Base-by-base conservation (phyloP, 2,329 filamentous ascomycete genomes). In the Beauveria brongniartii region DNA sequence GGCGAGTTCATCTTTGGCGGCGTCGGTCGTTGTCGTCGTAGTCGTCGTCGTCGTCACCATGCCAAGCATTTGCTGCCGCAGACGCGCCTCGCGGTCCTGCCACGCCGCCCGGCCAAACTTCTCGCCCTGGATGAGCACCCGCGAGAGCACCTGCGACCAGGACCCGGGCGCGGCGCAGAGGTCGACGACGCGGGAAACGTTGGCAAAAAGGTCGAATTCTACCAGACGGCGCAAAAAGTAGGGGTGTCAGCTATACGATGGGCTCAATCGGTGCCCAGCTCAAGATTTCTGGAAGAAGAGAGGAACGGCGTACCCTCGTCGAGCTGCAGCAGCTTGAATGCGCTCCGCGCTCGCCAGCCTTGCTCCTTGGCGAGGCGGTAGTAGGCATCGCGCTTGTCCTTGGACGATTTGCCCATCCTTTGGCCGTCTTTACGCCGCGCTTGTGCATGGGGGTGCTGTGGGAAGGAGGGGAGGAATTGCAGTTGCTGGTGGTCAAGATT, bases 351-450 rank as follows among this genome's bases (percentile, higher is more conserved):
- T 41, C 94, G 90, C 93, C 94, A 99, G 65, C 95, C 95, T 79
- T 99, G 94, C 75, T 99, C 94, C 77, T 99, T 99, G 20, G 94
- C 94, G 9, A 99, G 89, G 59, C 94, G 86, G 71, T 99, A 99
- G 77, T 99, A 99, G 51, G 92, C 92, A 74, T 99, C 94, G 58
- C 94, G 90, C 77, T 99, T 99, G 72, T 99, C 94, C 75, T 99
- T 99, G 53, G 93, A 97, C 1, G 94, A 96, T 74, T 97, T 97
- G 1, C 92, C 92, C 92, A 96, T 96, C 34, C 50, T 75, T 30
- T 12, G 7, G 37, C 22, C 10, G 28, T 22, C 22, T 34, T 43
- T 40, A 20, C 50, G 50, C 52, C 24, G 52, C 52, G 12, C 18
- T 20, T 14, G 16, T 18, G 28, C n/a, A 24, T 24, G 26, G n/a